Evolutionary conservation across 2,329 filamentous ascomycete species (phyloP).

Genomic region (Ceratocystiopsis minuta): DNA sequence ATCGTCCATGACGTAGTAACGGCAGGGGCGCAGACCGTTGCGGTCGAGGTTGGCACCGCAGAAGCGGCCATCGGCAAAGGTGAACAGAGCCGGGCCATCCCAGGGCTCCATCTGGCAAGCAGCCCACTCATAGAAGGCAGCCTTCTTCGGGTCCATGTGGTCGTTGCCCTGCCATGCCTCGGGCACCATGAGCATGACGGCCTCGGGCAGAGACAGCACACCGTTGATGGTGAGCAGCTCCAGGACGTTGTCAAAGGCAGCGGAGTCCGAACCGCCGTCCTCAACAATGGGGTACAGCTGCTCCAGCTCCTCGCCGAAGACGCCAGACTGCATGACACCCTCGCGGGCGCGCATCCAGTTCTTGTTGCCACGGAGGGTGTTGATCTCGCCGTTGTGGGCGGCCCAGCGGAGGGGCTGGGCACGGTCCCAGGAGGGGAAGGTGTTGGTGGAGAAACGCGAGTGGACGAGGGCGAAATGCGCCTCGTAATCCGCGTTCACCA

Average conservation of each 20-base stretch:
- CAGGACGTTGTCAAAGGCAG: slow-evolving; percentile 91
- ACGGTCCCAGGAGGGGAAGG: slow-evolving; percentile 95
- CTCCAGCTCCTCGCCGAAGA: slow-evolving; percentile 87
- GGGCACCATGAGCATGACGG: slow-evolving; percentile 96
- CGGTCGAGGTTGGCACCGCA: slow-evolving; percentile 93
- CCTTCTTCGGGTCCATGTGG: slow-evolving; percentile 83
- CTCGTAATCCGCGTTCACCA: slow-evolving; percentile 94
- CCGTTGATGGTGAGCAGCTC: slow-evolving; percentile 91
- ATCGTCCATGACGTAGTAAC: slow-evolving; percentile 93
- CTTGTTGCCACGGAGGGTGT: slow-evolving; percentile 93
- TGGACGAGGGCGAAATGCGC: slow-evolving; percentile 93
- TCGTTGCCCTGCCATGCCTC: slow-evolving; percentile 95
- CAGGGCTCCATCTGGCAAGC: slow-evolving; percentile 98
- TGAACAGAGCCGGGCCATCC: slow-evolving; percentile 94
- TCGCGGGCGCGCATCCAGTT: slow-evolving; percentile 99
- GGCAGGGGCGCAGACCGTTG: slow-evolving; percentile 86
- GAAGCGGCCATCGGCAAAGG: slow-evolving; percentile 89
- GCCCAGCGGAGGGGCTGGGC: slow-evolving; percentile 93
- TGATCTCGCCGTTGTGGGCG: slow-evolving; percentile 97
- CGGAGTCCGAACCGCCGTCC: slow-evolving; percentile 90
- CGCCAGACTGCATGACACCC: slow-evolving; percentile 79
- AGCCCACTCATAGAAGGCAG: slow-evolving; percentile 96
- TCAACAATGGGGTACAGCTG: slow-evolving; percentile 85
- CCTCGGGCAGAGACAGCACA: slow-evolving; percentile 83
- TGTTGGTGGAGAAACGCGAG: slow-evolving; percentile 95